These are phyloP conservation scores for Vigna radiata DNA, from an alignment of 306 rosid genomes.

Conservation along the genomic window DNA sequence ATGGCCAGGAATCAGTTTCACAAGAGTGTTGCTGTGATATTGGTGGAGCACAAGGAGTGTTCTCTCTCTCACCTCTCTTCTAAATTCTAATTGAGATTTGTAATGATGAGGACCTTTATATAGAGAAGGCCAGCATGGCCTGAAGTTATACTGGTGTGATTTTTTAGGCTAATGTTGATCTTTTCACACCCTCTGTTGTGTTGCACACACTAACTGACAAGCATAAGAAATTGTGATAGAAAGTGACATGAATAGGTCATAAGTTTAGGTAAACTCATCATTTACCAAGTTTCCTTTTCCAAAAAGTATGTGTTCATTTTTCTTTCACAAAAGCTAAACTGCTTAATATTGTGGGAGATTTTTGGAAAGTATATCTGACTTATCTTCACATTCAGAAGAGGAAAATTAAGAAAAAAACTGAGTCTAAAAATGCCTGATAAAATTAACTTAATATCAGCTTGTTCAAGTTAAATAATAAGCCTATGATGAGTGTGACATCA, in stretches of 20 bases:
- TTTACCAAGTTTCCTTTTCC: too few species aligned
- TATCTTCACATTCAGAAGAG: background rate
- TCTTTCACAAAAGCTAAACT: background rate
- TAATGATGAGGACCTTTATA: constrained; percentile 35
- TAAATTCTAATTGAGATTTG: constrained; percentile 34
- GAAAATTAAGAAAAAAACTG: background rate
- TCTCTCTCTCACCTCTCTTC: constrained; percentile 36
- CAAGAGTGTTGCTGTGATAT: background rate
- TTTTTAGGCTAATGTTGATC: background rate
- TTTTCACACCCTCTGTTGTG: background rate
- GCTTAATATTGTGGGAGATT: background rate
- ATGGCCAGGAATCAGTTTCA: background rate
- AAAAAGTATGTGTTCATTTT: too few species aligned
- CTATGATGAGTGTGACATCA: background rate
- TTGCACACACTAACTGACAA: background rate
- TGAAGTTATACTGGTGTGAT: background rate
- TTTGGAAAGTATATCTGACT: too few species aligned
- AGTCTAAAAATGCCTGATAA: background rate
- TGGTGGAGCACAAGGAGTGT: constrained; percentile 41
- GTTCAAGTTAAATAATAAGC: background rate
- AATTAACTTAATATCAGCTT: background rate
- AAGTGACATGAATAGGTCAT: background rate
- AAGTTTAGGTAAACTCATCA: background rate
- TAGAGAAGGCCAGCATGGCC: constrained; percentile 39
- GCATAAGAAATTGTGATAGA: background rate